These are phyloP conservation scores for Lactarius vividus DNA, from an alignment of 768 basidiomycete genomes.

Conservation along the genomic window DNA sequence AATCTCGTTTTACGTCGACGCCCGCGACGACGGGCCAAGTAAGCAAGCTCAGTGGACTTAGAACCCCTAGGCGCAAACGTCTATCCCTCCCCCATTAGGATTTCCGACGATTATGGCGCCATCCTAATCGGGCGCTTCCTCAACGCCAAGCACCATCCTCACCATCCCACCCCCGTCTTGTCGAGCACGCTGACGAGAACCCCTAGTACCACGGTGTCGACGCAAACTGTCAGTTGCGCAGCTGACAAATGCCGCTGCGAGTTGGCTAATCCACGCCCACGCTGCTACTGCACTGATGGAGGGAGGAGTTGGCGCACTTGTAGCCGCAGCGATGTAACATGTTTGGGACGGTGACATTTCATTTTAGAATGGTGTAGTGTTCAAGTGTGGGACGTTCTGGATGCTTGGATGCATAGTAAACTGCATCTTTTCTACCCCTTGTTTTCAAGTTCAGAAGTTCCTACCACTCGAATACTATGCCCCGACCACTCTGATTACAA, in stretches of 20 bases:
- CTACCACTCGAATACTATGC: no score
- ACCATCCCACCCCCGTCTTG: background rate
- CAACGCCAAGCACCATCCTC: background rate
- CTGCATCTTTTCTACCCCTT: no score
- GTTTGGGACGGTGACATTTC: background rate
- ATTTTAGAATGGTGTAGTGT: no score
- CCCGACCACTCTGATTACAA: no score
- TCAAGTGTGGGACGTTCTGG: background rate
- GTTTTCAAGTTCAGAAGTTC: no score
- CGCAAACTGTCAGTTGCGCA: background rate
- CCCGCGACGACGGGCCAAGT: background rate
- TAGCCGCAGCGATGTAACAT: background rate
- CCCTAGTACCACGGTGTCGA: background rate
- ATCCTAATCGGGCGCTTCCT: background rate
- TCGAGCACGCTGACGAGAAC: no score
- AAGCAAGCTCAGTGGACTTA: background rate
- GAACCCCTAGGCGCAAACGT: background rate
- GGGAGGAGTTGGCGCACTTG: constrained; percentile 8
- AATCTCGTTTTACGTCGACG: background rate
- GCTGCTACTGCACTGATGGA: constrained; percentile 7
- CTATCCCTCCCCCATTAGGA: background rate
- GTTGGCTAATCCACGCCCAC: background rate
- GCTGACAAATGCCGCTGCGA: constrained; percentile 3
- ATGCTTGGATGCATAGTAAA: background rate
- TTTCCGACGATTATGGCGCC: background rate